A percentile compares a stretch with the other conserved stretches of the same genome.
These are phyloP conservation scores for Hypoxylon sp. DNA, from an alignment of 2,329 filamentous ascomycete genomes.

Conservation along the genomic window DNA sequence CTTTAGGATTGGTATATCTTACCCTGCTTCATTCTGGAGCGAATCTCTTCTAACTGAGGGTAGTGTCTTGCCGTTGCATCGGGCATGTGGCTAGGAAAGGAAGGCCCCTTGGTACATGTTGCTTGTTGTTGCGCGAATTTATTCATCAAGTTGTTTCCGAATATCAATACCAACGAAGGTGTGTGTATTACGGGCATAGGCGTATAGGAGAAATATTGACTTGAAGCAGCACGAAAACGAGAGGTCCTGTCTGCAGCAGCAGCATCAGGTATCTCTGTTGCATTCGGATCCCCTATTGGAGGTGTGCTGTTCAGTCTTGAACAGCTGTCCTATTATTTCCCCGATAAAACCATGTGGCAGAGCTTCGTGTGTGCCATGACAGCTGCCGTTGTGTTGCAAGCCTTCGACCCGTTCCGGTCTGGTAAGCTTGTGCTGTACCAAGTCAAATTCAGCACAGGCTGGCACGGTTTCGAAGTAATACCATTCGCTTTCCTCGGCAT, in stretches of 20 bases:
- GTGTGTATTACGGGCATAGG: constrained; percentile 58
- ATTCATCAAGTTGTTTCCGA: constrained; percentile 89
- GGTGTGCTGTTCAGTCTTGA: constrained; percentile 97
- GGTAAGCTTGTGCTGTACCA: constrained; percentile 97
- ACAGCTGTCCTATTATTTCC: constrained; percentile 97
- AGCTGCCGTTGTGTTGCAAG: constrained; percentile 93
- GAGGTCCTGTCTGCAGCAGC: constrained; percentile 94
- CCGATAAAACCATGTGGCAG: constrained; percentile 99
- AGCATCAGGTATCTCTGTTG: constrained; percentile 92
- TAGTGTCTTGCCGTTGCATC: constrained; percentile 92
- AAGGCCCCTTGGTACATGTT: constrained; percentile 94
- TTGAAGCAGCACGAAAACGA: constrained; percentile 81
- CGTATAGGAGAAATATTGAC: constrained; percentile 48
- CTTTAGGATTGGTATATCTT: constrained; percentile 80
- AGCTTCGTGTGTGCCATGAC: constrained; percentile 99
- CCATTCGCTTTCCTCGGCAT: constrained; percentile 91
- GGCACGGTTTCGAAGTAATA: constrained; percentile 94
- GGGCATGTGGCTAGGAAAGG: constrained; percentile 96
- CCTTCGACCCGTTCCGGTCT: constrained; percentile 93
- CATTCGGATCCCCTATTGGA: constrained; percentile 93
- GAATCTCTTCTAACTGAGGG: constrained; percentile 47
- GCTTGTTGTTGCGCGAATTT: constrained; percentile 96
- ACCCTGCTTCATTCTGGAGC: not conserved
- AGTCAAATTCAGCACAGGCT: constrained; percentile 90
- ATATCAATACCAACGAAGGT: constrained; percentile 90